Percentiles rank a stretch among this genome's conserved stretches.
phyloP scores from a whole-genome alignment of 768 basidiomycete species.

The Dacryopinax spathularia region DNA sequence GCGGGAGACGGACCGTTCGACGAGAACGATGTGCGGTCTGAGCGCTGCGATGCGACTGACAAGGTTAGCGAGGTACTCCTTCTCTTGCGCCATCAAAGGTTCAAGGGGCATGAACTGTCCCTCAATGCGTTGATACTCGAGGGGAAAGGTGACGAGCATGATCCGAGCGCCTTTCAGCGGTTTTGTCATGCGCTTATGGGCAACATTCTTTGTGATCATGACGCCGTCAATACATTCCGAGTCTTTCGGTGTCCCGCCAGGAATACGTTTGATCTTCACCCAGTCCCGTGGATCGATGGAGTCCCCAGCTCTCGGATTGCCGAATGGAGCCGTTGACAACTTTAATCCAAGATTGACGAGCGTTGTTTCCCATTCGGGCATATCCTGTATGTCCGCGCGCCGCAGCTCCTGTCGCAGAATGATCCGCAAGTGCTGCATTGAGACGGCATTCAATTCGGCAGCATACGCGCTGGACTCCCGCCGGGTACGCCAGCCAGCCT shows the following conservation, averaged over 20 bases:
- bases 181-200: constrained; percentile 88
- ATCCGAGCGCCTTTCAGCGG: constrained; percentile 72
- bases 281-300: constrained; percentile 91
- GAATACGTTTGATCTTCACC: constrained; percentile 97
- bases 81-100: constrained; percentile 81
- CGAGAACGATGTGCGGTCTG: constrained; percentile 82
- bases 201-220: constrained; percentile 95
- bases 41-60: constrained; percentile 80
- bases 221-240: constrained; percentile 95
- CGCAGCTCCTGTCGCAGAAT: constrained; percentile 87
- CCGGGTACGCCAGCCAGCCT: constrained; percentile 73
- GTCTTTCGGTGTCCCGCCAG: constrained; percentile 79
- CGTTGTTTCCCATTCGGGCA: constrained; percentile 77
- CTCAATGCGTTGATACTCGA: constrained; percentile 85
- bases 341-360: constrained; percentile 69
- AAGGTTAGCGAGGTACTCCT: constrained; percentile 79
- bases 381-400: constrained; percentile 65
- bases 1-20: constrained; percentile 80
- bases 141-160: constrained; percentile 90
- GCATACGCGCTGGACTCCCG: constrained; percentile 87
- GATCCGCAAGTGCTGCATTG: constrained; percentile 75
- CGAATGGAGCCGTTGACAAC: constrained; percentile 45
- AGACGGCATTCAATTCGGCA: constrained; percentile 67
- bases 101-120: constrained; percentile 89
- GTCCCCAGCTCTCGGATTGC: constrained; percentile 58